A percentile compares a stretch with the other conserved stretches of the same genome.
Evolutionary conservation across 2,329 filamentous ascomycete species (phyloP).

Genomic region (Sarocladium oryzae): DNA sequence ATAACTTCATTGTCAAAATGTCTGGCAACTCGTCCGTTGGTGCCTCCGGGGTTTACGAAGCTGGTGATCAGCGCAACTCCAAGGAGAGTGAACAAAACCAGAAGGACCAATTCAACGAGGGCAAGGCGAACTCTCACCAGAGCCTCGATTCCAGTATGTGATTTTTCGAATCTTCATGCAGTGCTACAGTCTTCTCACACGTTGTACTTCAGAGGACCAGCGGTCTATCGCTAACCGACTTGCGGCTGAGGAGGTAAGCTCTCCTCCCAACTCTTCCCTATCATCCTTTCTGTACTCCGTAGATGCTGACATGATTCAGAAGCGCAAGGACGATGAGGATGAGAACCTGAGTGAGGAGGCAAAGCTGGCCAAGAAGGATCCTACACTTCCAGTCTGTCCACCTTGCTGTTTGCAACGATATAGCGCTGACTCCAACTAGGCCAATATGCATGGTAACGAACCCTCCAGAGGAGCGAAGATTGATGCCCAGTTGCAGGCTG

Average conservation of each 20-base stretch:
- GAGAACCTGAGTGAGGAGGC: conserved; percentile 33
- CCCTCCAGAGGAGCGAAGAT: conserved; percentile 66
- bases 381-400: conserved; percentile 50
- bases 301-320: conserved; percentile 25
- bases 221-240: conserved; percentile 66
- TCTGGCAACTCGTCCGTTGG: conserved; percentile 59
- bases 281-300: no score
- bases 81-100: conserved; percentile 44
- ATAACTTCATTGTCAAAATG: no score
- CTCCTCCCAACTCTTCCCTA: conserved; percentile 14
- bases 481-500: conserved; percentile 60
- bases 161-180: neutral
- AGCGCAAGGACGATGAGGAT: neutral
- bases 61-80: conserved; percentile 65
- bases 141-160: conserved; percentile 62
- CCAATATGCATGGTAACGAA: conserved; percentile 63
- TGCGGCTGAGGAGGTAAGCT: conserved; percentile 50
- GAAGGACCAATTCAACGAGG: conserved; percentile 61
- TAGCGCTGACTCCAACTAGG: conserved; percentile 31
- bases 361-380: conserved; percentile 45
- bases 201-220: conserved; percentile 51
- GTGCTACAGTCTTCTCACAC: no score
- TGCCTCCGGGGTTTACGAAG: conserved; percentile 60
- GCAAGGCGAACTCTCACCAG: conserved; percentile 61
- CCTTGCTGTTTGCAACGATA: neutral